Conservation (phyloP, 345 rosid genomes). For the Moringa oleifera region DNA sequence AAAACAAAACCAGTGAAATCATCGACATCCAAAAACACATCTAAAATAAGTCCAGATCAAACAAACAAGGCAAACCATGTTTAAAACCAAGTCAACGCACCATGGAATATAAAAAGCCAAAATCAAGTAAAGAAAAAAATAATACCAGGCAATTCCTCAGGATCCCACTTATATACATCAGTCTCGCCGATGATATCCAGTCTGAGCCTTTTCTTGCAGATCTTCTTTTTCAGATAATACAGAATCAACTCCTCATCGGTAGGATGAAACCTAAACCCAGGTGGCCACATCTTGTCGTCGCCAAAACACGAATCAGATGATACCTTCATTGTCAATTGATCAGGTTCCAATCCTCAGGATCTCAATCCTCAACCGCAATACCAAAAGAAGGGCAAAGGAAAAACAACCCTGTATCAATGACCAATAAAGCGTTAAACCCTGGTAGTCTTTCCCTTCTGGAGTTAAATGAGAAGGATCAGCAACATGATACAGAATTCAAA, state of each 20-base stretch:
- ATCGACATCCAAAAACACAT: background rate
- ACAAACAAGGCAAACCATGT: background rate
- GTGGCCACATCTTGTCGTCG: slow-evolving; percentile 55
- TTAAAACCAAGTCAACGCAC: slow-evolving; percentile 10
- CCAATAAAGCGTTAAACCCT: background rate
- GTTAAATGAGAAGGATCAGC: background rate
- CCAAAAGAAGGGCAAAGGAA: too few species aligned
- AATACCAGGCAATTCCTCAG: slow-evolving; percentile 86
- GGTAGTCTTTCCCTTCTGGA: background rate
- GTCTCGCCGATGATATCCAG: slow-evolving; percentile 58
- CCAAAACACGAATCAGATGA: background rate
- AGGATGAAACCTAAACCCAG: slow-evolving; percentile 93
- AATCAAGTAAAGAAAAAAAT: background rate
- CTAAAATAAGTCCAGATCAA: background rate
- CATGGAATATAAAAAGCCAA: background rate
- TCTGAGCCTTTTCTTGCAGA: slow-evolving; percentile 48
- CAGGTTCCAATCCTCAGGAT: background rate
- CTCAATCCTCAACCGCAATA: too few species aligned
- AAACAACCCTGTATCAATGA: background rate
- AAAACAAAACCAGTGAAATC: background rate
- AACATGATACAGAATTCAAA: background rate
- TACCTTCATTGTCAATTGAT: background rate
- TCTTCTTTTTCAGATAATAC: slow-evolving; percentile 77
- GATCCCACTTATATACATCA: slow-evolving; percentile 93
- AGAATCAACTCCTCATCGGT: slow-evolving; percentile 86